Evolutionary conservation across 768 basidiomycete genomes (phyloP).

Genomic region (Kwoniella mangroviensis): DNA sequence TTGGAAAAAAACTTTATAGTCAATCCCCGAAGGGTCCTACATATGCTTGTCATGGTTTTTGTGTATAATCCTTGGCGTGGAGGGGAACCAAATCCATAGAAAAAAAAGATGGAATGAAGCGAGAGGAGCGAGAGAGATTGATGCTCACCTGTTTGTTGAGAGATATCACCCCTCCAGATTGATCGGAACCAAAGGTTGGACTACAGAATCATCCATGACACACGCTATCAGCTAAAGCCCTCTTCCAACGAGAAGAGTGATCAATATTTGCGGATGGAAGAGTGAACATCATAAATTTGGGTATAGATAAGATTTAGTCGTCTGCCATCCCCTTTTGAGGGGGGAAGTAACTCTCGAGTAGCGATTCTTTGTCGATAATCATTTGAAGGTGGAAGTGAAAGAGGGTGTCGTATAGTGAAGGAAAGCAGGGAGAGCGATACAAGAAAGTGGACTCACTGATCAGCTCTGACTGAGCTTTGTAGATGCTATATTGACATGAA

Average conservation of each 20-base stretch:
- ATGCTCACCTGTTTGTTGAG: conserved; percentile 7
- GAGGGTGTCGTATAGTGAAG: not conserved
- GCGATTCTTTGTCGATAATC: conserved; percentile 56
- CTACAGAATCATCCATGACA: not conserved
- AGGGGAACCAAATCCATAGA: not conserved
- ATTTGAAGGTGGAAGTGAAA: conserved; percentile 24
- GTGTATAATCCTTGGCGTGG: conserved; percentile 48
- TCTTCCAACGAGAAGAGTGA: too few species aligned
- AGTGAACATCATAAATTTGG: conserved; percentile 14
- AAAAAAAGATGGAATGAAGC: not conserved
- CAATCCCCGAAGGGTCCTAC: conserved; percentile 53
- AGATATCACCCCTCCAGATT: conserved; percentile 13
- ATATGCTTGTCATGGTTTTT: conserved; percentile 56
- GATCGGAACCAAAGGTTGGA: not conserved
- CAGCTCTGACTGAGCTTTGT: conserved; percentile 6
- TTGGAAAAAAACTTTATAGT: conserved; percentile 43
- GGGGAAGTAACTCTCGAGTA: conserved; percentile 49
- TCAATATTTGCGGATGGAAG: not conserved
- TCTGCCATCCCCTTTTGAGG: conserved; percentile 38
- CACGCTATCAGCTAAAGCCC: too few species aligned
- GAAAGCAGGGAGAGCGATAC: not conserved
- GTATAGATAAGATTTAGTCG: conserved; percentile 54
- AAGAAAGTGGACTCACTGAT: conserved; percentile 5
- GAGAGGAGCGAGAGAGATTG: not conserved
- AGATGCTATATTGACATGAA: conserved; percentile 20